Evolutionary conservation across 2,329 filamentous ascomycete genomes (phyloP).

Genomic region (Exophiala alcalophila): DNA sequence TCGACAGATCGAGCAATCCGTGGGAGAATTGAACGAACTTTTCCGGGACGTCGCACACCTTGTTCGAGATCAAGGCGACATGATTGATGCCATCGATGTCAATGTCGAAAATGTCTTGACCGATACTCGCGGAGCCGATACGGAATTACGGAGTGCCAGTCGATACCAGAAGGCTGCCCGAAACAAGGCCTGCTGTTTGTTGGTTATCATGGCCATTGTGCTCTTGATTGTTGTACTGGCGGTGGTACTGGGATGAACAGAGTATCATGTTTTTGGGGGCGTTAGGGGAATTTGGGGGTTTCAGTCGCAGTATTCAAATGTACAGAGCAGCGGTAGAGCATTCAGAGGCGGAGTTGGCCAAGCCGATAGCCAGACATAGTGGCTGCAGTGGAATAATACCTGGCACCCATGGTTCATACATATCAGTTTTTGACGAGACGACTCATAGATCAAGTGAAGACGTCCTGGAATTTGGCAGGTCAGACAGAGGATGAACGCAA

Average conservation of each 20-base stretch:
- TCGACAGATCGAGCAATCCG: conserved; percentile 93
- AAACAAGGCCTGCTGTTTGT: conserved; percentile 87
- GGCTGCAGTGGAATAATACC: no score
- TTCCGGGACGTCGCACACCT: conserved; percentile 99
- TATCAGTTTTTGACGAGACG: no score
- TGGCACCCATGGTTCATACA: no score
- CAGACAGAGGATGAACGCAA: no score
- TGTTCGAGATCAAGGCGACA: conserved; percentile 87
- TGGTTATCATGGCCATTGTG: conserved; percentile 85
- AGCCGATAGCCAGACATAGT: no score
- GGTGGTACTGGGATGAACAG: conserved; percentile 62
- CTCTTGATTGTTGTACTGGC: conserved; percentile 86
- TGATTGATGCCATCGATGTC: conserved; percentile 79
- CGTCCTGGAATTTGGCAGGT: no score
- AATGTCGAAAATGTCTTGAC: conserved; percentile 81
- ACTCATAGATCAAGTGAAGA: no score
- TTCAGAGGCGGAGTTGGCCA: no score
- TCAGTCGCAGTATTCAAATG: no score
- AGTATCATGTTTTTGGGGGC: conserved; percentile 4
- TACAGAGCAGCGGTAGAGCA: no score
- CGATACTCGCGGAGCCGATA: conserved; percentile 79
- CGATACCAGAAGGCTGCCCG: conserved; percentile 93
- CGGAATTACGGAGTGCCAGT: conserved; percentile 79
- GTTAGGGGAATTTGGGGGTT: background rate
- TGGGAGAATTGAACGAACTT: conserved; percentile 91